These are phyloP conservation scores for Panaeolus papilionaceus DNA, from an alignment of 768 basidiomycete species.

Conservation along the genomic window DNA sequence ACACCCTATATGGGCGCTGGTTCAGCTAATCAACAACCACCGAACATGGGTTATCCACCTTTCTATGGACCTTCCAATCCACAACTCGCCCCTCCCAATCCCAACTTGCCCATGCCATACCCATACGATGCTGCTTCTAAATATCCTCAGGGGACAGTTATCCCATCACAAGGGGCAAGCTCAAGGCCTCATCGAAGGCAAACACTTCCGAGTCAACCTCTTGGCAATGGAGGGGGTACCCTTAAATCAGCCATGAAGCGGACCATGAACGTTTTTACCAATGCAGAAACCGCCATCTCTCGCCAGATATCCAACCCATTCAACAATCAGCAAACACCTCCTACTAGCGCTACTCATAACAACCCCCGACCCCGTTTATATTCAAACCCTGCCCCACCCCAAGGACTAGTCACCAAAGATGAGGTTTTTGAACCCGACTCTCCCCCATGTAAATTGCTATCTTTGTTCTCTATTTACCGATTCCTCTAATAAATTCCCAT, in stretches of 20 bases:
- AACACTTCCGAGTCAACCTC: constrained; percentile 25
- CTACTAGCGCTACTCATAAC: constrained; percentile 11
- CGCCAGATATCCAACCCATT: constrained; percentile 52
- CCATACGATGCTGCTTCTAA: constrained; percentile 33
- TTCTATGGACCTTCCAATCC: constrained; percentile 38
- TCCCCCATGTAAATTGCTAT: constrained; percentile 20
- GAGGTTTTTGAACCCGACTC: constrained; percentile 19
- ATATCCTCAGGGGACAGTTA: not conserved
- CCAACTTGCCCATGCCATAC: constrained; percentile 29
- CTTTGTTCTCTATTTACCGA: constrained; percentile 11
- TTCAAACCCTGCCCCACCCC: constrained; percentile 31
- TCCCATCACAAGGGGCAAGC: not conserved
- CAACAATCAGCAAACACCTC: constrained; percentile 22
- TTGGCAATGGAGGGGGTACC: constrained; percentile 30
- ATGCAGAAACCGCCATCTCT: constrained; percentile 35
- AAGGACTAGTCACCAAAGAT: constrained; percentile 25
- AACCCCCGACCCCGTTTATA: constrained; percentile 38
- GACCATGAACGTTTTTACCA: constrained; percentile 33
- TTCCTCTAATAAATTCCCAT: constrained; percentile 19
- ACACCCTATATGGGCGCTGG: constrained; percentile 41
- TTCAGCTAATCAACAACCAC: constrained; percentile 26
- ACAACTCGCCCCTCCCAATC: constrained; percentile 29
- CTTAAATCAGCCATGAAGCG: constrained; percentile 69
- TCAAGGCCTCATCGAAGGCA: constrained; percentile 37
- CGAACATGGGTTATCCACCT: constrained; percentile 45